Evolutionary conservation across 2,329 filamentous ascomycete species (phyloP), one percentile per base, ranked within the genome.

Genomic region (Diaporthe citrichinensis): DNA sequence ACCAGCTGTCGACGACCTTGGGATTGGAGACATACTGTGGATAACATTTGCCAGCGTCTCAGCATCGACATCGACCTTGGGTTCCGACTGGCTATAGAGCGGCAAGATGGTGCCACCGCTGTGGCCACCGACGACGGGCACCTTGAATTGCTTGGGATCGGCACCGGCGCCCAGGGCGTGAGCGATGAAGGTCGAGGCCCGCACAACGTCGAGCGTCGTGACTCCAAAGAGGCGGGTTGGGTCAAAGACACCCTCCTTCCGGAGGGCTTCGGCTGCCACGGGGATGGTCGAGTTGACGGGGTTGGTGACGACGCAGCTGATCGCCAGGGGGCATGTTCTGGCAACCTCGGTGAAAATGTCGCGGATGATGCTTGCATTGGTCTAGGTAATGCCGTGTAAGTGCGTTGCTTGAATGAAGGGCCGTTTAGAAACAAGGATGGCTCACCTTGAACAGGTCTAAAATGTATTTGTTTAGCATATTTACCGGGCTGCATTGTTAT

Each of bases 351-450:
- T 31, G 53, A 57, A 57, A 9, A 34, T 57, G 53, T 57, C 53
- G 53, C 28, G 53, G 15, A 57, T 57, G 0, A 57, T 57, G 25
- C 53, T 57, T 57, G 53, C 53, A 28, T 57, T 57, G 53, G 53
- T 57, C 53, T 57, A 17, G 51, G 44, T 23, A 2, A 10, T 55
- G 14, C 2, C 0, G 25, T 31, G 25, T 55, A 2, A 55, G n/a
- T 55, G n/a, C 4, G 3, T 0, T 28, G 0, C 3, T 28, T 25
- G 12, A 4, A 25, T 15, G 25, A 17, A n/a, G 1, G 1, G 17
- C 2, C 25, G 8, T 57, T 5, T 23, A 20, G 17, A 55, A 6
- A 9, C 15, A 20, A 23, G 25, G 0, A 57, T 1, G 12, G 14
- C 14, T 34, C 0, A 34, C 28, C 25, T 34, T 57, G 15, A 57